A percentile compares a stretch with the other conserved stretches of the same genome.
phyloP scores from a whole-genome alignment of 495 filamentous ascomycete genomes.

The Daldinia caldariorum region DNA sequence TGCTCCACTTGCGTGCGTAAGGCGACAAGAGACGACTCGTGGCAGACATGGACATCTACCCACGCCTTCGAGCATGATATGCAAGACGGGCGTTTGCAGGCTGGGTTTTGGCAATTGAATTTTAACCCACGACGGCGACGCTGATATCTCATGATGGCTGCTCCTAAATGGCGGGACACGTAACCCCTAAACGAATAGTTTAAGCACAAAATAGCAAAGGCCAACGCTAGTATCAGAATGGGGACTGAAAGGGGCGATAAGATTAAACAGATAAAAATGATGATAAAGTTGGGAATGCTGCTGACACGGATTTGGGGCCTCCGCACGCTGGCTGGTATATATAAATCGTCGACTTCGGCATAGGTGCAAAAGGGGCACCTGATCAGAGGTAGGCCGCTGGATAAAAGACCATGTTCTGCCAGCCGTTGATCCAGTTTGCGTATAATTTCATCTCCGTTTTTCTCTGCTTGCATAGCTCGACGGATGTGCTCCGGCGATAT shows the following conservation, averaged over 20 bases:
- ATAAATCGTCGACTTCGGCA: constrained; percentile 84
- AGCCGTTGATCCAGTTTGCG: constrained; percentile 79
- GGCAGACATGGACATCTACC: constrained; percentile 78
- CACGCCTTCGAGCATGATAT: constrained; percentile 74
- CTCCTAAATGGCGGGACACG: constrained; percentile 49
- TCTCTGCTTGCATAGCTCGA: constrained; percentile 73
- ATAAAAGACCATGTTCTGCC: constrained; percentile 74
- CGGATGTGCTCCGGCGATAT: constrained; percentile 73
- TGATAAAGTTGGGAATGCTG: constrained; percentile 57
- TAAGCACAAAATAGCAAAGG: constrained; percentile 52
- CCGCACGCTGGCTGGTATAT: constrained; percentile 61
- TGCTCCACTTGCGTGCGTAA: constrained; percentile 88
- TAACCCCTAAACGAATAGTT: constrained; percentile 42
- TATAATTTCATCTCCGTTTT: constrained; percentile 73
- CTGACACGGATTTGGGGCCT: constrained; percentile 61
- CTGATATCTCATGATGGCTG: constrained; percentile 66
- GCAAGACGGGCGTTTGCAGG: constrained; percentile 77
- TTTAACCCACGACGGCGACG: constrained; percentile 72
- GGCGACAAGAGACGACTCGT: constrained; percentile 82
- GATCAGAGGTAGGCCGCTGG: constrained; percentile 77
- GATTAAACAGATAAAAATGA: constrained; percentile 52
- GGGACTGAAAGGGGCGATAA: constrained; percentile 65
- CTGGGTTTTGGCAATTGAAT: constrained; percentile 75
- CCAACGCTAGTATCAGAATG: constrained; percentile 56
- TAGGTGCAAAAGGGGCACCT: constrained; percentile 92